Conservation (phyloP, 2,329 filamentous ascomycete species). For the Camillea tinctor region DNA sequence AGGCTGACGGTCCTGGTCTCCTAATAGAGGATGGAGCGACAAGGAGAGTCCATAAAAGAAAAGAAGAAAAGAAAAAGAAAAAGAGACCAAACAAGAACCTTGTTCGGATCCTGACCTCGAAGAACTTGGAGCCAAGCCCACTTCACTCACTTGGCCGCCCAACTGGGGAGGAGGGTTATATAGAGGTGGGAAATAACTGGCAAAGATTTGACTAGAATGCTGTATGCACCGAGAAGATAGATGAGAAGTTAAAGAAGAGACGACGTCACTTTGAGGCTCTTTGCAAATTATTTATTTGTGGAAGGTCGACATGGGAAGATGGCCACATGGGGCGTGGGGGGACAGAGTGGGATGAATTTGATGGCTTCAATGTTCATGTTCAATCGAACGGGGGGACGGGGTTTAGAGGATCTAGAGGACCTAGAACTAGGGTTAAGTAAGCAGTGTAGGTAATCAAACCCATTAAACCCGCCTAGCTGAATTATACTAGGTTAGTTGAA, state of each 20-base stretch:
- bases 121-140: slow-evolving; percentile 1
- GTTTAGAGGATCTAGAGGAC: too few species aligned
- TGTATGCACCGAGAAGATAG: slow-evolving; percentile 16
- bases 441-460: too few species aligned
- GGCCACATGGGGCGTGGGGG: slow-evolving; percentile 33
- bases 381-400: too few species aligned
- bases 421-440: background rate
- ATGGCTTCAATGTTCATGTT: background rate
- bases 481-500: background rate
- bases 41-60: slow-evolving; percentile 15
- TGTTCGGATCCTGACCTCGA: background rate
- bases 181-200: too few species aligned
- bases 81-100: background rate
- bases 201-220: slow-evolving; percentile 17
- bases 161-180: slow-evolving; percentile 1
- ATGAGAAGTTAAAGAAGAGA: slow-evolving; percentile 21
- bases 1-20: slow-evolving; percentile 25
- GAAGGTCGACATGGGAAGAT: slow-evolving; percentile 32
- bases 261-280: slow-evolving; percentile 34
- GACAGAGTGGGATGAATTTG: slow-evolving; percentile 29
- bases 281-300: slow-evolving; percentile 31
- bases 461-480: too few species aligned
- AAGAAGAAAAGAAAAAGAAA: background rate
- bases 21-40: slow-evolving; percentile 24
- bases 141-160: slow-evolving; percentile 7